phyloP scores from a whole-genome alignment of 768 basidiomycete species.

The Inosperma sp. region DNA sequence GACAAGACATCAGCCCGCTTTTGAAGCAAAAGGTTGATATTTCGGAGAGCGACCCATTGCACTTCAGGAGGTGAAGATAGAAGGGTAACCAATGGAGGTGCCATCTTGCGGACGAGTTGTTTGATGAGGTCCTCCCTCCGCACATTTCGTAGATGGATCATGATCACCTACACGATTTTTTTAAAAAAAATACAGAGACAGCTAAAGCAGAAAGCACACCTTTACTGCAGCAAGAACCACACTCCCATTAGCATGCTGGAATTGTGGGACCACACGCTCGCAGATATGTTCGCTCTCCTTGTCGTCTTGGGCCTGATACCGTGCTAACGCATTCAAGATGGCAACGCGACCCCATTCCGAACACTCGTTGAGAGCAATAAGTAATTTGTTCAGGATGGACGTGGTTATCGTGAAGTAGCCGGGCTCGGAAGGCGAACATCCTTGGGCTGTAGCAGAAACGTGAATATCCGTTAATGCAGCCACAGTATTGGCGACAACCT shows the following conservation, averaged over 20 bases:
- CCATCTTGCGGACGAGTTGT: conserved; percentile 92
- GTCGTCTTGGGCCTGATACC: conserved; percentile 80
- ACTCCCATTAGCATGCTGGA: conserved; percentile 94
- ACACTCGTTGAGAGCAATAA: conserved; percentile 95
- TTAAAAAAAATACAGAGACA: background rate
- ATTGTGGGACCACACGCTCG: conserved; percentile 96
- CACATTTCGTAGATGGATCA: conserved; percentile 92
- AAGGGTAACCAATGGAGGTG: conserved; percentile 91
- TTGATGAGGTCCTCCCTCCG: conserved; percentile 78
- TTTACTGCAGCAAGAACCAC: conserved; percentile 97
- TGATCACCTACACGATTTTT: conserved; percentile 63
- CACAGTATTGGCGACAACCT: conserved; percentile 98
- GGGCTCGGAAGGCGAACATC: conserved; percentile 51
- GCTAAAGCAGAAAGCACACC: conserved; percentile 38
- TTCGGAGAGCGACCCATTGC: conserved; percentile 96
- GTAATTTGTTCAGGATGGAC: conserved; percentile 76
- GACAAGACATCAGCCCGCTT: conserved; percentile 85
- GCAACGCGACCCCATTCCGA: conserved; percentile 94
- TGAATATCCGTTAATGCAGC: conserved; percentile 93
- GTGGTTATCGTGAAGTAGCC: conserved; percentile 82
- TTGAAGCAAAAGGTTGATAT: conserved; percentile 94
- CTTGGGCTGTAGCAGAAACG: conserved; percentile 56
- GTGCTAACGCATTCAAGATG: conserved; percentile 78
- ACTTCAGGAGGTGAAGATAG: conserved; percentile 96
- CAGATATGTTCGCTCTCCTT: conserved; percentile 99